Conservation (phyloP, 768 basidiomycete species). For the Agrocybe praecox region DNA sequence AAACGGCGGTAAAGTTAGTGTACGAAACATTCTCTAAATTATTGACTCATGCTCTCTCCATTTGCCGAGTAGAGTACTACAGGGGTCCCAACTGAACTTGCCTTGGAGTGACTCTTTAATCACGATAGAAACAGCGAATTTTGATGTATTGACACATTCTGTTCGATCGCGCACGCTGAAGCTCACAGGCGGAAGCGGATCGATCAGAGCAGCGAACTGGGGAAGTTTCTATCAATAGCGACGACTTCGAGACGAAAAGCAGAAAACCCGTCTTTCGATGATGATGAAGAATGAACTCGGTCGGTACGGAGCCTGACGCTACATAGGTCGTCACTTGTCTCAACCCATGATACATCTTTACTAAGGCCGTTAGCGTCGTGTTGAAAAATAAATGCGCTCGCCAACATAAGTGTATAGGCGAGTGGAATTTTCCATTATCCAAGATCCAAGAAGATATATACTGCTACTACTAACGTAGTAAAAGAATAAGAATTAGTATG, state of each 20-base stretch:
- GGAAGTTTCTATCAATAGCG: background rate
- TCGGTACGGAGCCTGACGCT: background rate
- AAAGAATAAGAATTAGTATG: too few species aligned
- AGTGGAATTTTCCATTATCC: background rate
- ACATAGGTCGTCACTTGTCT: background rate
- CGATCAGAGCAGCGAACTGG: conserved; percentile 4
- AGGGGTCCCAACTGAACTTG: too few species aligned
- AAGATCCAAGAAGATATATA: background rate
- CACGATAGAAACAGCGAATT: background rate
- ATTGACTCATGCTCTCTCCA: too few species aligned
- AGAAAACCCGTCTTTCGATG: background rate
- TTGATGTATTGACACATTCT: conserved; percentile 15
- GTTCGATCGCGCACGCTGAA: conserved; percentile 10
- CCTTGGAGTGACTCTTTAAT: too few species aligned
- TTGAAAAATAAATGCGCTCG: too few species aligned
- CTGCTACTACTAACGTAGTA: background rate
- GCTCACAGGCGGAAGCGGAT: conserved; percentile 10
- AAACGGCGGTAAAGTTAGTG: too few species aligned
- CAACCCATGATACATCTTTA: background rate
- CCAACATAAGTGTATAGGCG: background rate
- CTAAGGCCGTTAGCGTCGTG: too few species aligned
- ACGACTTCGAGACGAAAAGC: background rate
- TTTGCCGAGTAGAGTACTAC: too few species aligned
- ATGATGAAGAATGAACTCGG: background rate
- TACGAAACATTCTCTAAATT: too few species aligned